phyloP scores from a whole-genome alignment of 148 eudicot genomes.

The Chenopodium berlandieri region DNA sequence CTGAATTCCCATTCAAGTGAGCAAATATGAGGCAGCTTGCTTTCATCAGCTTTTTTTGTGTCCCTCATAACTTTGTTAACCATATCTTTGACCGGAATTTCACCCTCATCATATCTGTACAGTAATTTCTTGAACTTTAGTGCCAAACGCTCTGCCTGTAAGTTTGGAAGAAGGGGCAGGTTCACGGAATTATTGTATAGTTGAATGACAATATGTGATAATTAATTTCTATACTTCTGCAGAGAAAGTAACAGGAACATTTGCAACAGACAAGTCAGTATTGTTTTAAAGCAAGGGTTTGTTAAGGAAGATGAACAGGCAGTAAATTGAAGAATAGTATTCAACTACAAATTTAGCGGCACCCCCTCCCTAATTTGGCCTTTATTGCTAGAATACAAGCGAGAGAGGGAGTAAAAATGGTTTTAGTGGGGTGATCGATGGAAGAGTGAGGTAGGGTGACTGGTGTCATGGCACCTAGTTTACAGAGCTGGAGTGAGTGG shows the following conservation, averaged over 20 bases:
- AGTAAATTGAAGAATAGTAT: not conserved
- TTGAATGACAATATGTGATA: not conserved
- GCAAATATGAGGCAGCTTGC: constrained; percentile 56
- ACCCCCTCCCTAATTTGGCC: not conserved
- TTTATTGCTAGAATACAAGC: no score
- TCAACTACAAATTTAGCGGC: no score
- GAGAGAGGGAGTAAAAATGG: not conserved
- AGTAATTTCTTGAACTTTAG: constrained; percentile 42
- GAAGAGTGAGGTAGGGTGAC: not conserved
- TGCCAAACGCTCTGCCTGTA: constrained; percentile 53
- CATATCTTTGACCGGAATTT: constrained; percentile 53
- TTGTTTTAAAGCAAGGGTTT: not conserved
- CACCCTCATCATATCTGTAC: constrained; percentile 33
- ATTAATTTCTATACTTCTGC: not conserved
- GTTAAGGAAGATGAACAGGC: not conserved
- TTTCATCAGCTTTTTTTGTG: constrained; percentile 49
- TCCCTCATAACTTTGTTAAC: constrained; percentile 62
- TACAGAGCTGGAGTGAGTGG: not conserved
- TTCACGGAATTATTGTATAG: not conserved
- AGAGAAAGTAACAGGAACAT: not conserved
- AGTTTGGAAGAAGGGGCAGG: not conserved
- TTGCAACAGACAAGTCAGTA: not conserved
- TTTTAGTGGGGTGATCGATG: not conserved
- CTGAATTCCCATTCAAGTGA: constrained; percentile 55
- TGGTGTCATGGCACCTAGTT: not conserved